Evolutionary conservation across 2,329 filamentous ascomycete genomes (phyloP).

Genomic region (Neopestalotiopsis rosae): DNA sequence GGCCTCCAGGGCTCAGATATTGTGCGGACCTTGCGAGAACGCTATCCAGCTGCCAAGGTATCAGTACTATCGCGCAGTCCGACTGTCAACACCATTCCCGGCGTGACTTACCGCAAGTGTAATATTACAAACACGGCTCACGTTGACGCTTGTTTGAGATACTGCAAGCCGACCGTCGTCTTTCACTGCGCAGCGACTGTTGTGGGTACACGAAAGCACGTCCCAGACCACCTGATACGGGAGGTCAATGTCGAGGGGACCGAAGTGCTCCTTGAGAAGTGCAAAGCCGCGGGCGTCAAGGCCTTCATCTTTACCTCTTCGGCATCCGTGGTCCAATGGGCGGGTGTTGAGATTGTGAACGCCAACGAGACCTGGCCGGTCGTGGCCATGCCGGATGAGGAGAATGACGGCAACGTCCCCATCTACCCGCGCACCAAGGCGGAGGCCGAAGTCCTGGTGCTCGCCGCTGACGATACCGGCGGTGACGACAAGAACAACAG

Average conservation of each 20-base stretch:
- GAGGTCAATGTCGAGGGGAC: slow-evolving; percentile 70
- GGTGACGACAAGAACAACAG: too few species aligned
- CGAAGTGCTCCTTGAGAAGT: slow-evolving; percentile 57
- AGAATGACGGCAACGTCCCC: background rate
- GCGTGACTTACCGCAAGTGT: slow-evolving; percentile 53
- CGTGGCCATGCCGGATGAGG: background rate
- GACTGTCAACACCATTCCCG: slow-evolving; percentile 50
- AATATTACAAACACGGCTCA: slow-evolving; percentile 33
- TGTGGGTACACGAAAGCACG: slow-evolving; percentile 18
- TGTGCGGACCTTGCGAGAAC: slow-evolving; percentile 52
- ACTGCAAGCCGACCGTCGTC: slow-evolving; percentile 62
- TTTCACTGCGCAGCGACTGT: slow-evolving; percentile 63
- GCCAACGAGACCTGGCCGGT: slow-evolving; percentile 15
- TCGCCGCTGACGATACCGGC: background rate
- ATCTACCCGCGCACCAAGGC: slow-evolving; percentile 11
- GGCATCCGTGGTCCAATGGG: slow-evolving; percentile 1
- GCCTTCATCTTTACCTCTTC: slow-evolving; percentile 13
- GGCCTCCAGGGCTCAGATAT: slow-evolving; percentile 61
- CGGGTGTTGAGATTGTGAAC: background rate
- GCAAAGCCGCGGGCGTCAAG: background rate
- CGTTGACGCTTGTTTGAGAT: slow-evolving; percentile 54
- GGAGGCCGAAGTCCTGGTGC: background rate
- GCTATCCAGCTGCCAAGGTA: slow-evolving; percentile 37
- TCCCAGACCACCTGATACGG: slow-evolving; percentile 50
- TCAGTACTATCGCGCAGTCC: slow-evolving; percentile 55